phyloP scores from a whole-genome alignment of 1,284 basidiomycete species.

The Fomitopsis betulina region DNA sequence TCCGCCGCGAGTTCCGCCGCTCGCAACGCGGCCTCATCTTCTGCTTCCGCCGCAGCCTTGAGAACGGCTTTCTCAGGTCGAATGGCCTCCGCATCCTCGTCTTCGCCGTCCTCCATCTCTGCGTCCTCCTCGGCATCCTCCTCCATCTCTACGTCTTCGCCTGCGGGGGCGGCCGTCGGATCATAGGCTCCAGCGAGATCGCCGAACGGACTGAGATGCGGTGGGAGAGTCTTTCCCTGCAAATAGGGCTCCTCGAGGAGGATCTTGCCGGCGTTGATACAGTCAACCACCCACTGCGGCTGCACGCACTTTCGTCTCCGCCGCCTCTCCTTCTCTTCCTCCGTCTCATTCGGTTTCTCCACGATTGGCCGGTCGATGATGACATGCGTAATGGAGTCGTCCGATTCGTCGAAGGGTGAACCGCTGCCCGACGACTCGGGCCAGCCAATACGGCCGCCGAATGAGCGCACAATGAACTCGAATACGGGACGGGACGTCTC shows the following conservation, averaged over 20 bases:
- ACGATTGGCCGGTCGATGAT: slow-evolving; percentile 86
- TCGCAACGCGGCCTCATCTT: slow-evolving; percentile 71
- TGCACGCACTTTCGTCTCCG: slow-evolving; percentile 86
- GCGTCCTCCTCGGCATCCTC: slow-evolving; percentile 29
- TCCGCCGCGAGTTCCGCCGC: slow-evolving; percentile 95
- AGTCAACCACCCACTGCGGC: slow-evolving; percentile 98
- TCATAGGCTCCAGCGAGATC: slow-evolving; percentile 79
- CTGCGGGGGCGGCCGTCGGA: slow-evolving; percentile 38
- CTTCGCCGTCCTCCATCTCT: slow-evolving; percentile 27
- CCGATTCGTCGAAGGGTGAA: slow-evolving; percentile 71
- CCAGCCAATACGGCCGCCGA: slow-evolving; percentile 91
- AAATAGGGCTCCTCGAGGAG: slow-evolving; percentile 84
- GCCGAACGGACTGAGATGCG: slow-evolving; percentile 95
- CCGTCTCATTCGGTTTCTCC: slow-evolving; percentile 45
- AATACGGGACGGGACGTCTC: slow-evolving; percentile 92
- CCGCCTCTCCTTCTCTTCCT: slow-evolving; percentile 59
- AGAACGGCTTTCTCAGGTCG: slow-evolving; percentile 37
- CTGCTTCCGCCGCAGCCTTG: slow-evolving; percentile 49
- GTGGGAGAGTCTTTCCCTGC: slow-evolving; percentile 87
- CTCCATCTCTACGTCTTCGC: slow-evolving; percentile 33
- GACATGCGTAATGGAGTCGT: slow-evolving; percentile 90
- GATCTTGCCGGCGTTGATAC: slow-evolving; percentile 84
- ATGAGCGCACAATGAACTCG: slow-evolving; percentile 92
- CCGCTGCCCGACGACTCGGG: slow-evolving; percentile 80
- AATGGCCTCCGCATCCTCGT: slow-evolving; percentile 38